Percentiles rank a stretch among this genome's conserved stretches.
phyloP scores from a whole-genome alignment of 1,284 basidiomycete genomes.

The Ceratobasidium papillatum region DNA sequence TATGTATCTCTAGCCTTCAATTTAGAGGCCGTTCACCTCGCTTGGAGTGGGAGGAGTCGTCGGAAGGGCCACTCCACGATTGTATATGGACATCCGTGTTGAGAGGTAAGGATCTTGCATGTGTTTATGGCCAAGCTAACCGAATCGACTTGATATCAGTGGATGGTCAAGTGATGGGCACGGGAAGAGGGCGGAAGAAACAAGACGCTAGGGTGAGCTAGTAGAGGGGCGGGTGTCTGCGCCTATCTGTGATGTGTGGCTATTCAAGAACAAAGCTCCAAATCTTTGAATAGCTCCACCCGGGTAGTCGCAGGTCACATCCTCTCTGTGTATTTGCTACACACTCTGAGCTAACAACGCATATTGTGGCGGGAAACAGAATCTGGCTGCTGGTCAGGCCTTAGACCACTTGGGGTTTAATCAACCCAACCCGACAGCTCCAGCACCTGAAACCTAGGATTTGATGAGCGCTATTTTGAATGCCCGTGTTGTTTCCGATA shows the following conservation, averaged over 20 bases:
- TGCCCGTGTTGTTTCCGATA: too few species aligned
- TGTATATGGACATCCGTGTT: slow-evolving; percentile 28
- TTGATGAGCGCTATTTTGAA: neutral
- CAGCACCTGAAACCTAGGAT: neutral
- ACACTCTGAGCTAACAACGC: too few species aligned
- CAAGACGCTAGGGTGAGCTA: slow-evolving; percentile 17
- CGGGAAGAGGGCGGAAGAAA: neutral
- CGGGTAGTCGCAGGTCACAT: too few species aligned
- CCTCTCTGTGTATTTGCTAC: too few species aligned
- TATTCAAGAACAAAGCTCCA: too few species aligned
- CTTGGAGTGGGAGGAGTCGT: slow-evolving; percentile 12
- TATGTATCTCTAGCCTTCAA: neutral
- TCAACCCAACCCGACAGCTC: neutral
- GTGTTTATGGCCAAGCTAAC: neutral
- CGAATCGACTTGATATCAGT: neutral
- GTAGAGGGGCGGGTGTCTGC: too few species aligned
- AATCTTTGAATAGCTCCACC: too few species aligned
- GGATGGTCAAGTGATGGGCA: neutral
- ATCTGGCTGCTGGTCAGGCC: slow-evolving; percentile 10
- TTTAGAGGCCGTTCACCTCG: neutral
- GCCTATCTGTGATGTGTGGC: too few species aligned
- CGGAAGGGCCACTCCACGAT: slow-evolving; percentile 2
- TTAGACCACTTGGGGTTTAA: neutral
- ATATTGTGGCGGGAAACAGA: neutral
- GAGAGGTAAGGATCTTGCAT: neutral